phyloP scores from a whole-genome alignment of 163 green algal species.

The Chlorella variabilis region DNA sequence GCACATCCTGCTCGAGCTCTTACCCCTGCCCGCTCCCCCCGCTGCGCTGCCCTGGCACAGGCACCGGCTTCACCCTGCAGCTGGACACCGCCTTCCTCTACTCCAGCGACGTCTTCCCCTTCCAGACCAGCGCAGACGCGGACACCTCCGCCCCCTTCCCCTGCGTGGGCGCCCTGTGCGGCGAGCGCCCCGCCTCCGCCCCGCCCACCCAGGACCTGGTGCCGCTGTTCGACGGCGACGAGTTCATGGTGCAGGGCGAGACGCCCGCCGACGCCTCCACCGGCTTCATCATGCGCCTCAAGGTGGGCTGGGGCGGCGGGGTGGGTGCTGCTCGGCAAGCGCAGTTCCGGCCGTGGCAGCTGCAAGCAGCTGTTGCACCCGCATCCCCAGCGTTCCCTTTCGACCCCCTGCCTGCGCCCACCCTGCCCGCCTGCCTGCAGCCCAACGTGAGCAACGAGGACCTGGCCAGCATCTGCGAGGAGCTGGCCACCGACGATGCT shows the following conservation, averaged over 20 bases:
- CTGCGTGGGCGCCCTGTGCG: constrained; percentile 20
- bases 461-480: constrained; percentile 45
- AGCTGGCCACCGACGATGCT: constrained; percentile 23
- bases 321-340: neutral
- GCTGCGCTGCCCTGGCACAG: neutral
- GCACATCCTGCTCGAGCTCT: neutral
- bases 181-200: neutral
- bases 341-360: too few relatives aligned
- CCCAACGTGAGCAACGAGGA: constrained; percentile 23
- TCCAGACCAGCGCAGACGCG: neutral
- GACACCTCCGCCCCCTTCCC: constrained; percentile 16
- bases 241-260: constrained; percentile 1
- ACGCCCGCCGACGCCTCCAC: neutral
- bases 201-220: neutral
- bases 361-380: too few relatives aligned
- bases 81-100: constrained; percentile 31
- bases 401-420: neutral
- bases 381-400: too few relatives aligned
- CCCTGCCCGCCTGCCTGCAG: neutral
- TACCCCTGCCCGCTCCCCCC: neutral
- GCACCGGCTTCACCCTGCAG: constrained; percentile 29
- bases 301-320: neutral
- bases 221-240: constrained; percentile 23
- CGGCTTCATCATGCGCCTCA: constrained; percentile 59
- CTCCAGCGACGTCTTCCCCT: neutral